Evolutionary conservation across 2,329 filamentous ascomycete genomes (phyloP), one percentile per base, ranked within the genome.

Genomic region (Neofusicoccum umdonicola): DNA sequence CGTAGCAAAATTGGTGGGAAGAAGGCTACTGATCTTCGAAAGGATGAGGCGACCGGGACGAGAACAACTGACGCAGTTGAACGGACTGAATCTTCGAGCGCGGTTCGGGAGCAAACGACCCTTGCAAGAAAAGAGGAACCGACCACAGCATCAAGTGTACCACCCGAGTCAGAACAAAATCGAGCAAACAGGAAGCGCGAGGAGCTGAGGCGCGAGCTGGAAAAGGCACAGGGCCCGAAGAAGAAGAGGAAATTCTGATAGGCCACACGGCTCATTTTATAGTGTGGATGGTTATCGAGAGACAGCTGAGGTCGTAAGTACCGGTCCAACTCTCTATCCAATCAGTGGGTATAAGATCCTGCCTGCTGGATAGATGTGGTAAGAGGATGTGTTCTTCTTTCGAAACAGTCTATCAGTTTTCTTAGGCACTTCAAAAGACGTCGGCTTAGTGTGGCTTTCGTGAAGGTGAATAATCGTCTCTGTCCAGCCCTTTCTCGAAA

Each of bases 181-280:
- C 81, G 80, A 62, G 85, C 85, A 3, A 78, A 86, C 66, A 77
- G 81, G 62, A 87, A 82, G 68, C 78, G 86, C 12, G 79, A 83
- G 57, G 83, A 86, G 70, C 71, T 89, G 66, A 88, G 87, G 71
- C 77, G 82, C 17, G 77, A 82, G 47, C 69, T 86, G 15, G 82
- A 82, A 61, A 84, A 83, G 69, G 80, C 81, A 34, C 84, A 83
- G 68, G 81, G 78, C 61, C 79, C 81, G 9, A 77, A 72, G 17
- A 88, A 87, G 78, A 86, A 83, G 71, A 74, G 84, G 64, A 84
- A 77, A 65, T 87, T 87, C 67, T 87, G 22, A 47, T 17, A 9
- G 4, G 19, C 17, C 8, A 44, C 1, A 52, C 11, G 37, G 3
- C 37, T 15, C 37, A 39, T 11, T 39, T 39, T 39, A 4, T 12